phyloP scores from a whole-genome alignment of 305 asterid genomes.

The Fraxinus ornus region DNA sequence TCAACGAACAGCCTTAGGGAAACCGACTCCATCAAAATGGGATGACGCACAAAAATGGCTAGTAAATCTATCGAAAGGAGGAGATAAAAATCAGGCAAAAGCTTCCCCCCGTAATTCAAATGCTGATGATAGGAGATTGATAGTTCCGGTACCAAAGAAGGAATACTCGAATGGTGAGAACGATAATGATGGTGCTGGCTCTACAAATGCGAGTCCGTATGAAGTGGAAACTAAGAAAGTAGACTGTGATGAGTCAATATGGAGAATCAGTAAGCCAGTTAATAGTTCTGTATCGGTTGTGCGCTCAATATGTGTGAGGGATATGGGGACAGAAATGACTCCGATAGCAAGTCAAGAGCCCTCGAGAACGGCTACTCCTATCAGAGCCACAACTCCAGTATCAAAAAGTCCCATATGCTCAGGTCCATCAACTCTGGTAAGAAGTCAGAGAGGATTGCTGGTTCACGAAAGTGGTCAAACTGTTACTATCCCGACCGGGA shows the following conservation, averaged over 20 bases:
- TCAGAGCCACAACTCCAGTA: constrained; percentile 55
- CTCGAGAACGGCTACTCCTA: constrained; percentile 77
- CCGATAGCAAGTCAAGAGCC: constrained; percentile 84
- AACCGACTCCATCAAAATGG: constrained; percentile 87
- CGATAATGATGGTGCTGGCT: neutral
- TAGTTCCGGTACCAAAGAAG: constrained; percentile 38
- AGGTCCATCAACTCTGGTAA: constrained; percentile 45
- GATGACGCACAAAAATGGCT: constrained; percentile 97
- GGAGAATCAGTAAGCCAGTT: constrained; percentile 55
- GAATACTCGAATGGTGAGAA: constrained; percentile 38
- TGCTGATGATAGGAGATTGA: constrained; percentile 55
- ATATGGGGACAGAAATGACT: constrained; percentile 94
- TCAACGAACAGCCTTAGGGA: constrained; percentile 59
- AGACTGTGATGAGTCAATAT: constrained; percentile 52
- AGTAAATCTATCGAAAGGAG: constrained; percentile 64
- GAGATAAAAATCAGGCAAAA: constrained; percentile 47
- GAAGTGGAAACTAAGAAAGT: constrained; percentile 45
- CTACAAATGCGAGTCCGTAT: constrained; percentile 15
- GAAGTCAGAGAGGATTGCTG: constrained; percentile 37
- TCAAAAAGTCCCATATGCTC: constrained; percentile 53
- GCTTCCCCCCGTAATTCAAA: constrained; percentile 76
- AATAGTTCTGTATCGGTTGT: constrained; percentile 44
- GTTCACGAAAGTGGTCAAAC: constrained; percentile 27
- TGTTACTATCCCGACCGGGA: constrained; percentile 23
- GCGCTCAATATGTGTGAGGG: constrained; percentile 66